Base-by-base conservation (phyloP, 768 basidiomycete species). In the Tephrocybe sp. region DNA sequence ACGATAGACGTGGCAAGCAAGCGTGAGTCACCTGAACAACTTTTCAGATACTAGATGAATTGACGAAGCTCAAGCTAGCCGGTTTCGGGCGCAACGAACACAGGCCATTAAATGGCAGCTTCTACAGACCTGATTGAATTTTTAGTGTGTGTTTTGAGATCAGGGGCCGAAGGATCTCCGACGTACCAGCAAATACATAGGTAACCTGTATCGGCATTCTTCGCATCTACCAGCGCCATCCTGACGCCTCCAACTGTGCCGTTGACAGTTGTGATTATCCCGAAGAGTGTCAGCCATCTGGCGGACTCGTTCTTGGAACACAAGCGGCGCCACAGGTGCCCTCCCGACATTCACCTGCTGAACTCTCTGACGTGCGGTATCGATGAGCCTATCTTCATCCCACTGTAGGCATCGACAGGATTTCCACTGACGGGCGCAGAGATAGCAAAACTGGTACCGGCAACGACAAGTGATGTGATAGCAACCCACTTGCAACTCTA, bases 391-490 rank as follows among this genome's bases (percentile, higher is more conserved):
- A 0, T 56, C 45, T 51, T 87, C 86, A 6, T 87, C 84, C 84
- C 85, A 88, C 39, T 83, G 82, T 0, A 69, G 68, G 53, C 87
- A 89, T 0, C 1, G 4, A 49, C 87, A 90, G 0, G 65, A 73
- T 65, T 82, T 86, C 86, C 86, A 89, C 9, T 53, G 68, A 23
- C 62, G 74, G 0, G 79, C 79, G 59, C 87, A 89, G 8, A 82
- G 43, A 59, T 88, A 86, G 58, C 85, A 87, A 62, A 87, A 86
- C 55, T 87, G 61, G 0, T 72, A 67, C 5, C 70, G 64, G 60
- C 83, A 84, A 17, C 74, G 71, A 53, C 84, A 87, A 12, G 76
- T 83, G 67, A 87, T 85, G 43, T 87, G 85, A 61, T 77, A 82
- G 53, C 85, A 86, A 0, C 85, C 84, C 5, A 70, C 58, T 14